Conservation (phyloP, 257 asterid genomes). For the Phtheirospermum japonicum region DNA sequence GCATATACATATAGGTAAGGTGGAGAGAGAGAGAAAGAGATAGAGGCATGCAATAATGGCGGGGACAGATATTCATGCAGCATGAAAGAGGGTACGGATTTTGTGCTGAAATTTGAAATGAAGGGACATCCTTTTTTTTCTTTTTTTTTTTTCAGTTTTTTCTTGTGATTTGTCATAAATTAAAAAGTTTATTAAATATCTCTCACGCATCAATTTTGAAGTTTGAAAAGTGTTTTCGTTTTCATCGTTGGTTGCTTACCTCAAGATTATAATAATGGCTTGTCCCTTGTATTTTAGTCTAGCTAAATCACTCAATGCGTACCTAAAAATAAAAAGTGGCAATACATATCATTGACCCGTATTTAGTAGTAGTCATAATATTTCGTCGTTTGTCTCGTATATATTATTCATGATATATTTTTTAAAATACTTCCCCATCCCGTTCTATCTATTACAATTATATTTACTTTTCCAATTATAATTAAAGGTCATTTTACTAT, state of each 20-base stretch:
- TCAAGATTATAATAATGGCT: neutral
- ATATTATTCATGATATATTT: no score
- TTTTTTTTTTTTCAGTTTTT: constrained; percentile 3
- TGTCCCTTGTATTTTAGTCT: no score
- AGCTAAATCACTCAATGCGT: no score
- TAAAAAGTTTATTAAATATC: constrained; percentile 21
- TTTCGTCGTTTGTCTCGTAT: no score
- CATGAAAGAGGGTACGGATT: constrained; percentile 31
- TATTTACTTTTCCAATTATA: no score
- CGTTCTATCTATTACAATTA: no score
- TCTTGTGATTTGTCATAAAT: constrained; percentile 35
- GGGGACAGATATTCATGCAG: constrained; percentile 35
- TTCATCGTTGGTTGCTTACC: constrained; percentile 22
- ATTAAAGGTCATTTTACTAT: no score
- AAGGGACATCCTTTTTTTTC: constrained; percentile 18
- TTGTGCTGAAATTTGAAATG: constrained; percentile 31
- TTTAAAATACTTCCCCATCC: no score
- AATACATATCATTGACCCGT: no score
- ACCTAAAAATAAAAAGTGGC: no score
- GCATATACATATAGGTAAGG: neutral
- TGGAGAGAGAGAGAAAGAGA: neutral
- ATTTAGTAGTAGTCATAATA: no score
- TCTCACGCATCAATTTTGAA: no score
- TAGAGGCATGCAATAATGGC: constrained; percentile 33
- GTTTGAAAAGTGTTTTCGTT: constrained; percentile 33